A percentile compares a stretch with the other conserved stretches of the same genome.
phyloP scores from a whole-genome alignment of 2,329 filamentous ascomycete genomes.

The Ascochyta viciae-villosae region DNA sequence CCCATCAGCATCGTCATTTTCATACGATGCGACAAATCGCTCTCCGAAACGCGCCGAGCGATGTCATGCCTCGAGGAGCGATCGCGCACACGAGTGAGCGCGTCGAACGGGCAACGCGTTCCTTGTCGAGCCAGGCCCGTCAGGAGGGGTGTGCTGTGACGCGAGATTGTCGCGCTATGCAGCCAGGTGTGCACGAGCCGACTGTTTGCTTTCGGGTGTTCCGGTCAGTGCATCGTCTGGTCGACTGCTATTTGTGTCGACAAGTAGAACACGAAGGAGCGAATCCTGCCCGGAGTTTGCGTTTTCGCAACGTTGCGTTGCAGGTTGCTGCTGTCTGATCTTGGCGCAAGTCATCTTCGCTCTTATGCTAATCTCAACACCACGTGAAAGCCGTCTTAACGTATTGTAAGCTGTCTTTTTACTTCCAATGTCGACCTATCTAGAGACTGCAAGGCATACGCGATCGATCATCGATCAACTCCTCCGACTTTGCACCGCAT shows the following conservation, averaged over 20 bases:
- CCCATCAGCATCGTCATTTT: slow-evolving; percentile 18
- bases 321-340: neutral
- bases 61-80: slow-evolving; percentile 2
- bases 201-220: neutral
- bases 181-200: neutral
- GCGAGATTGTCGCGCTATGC: slow-evolving; percentile 15
- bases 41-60: slow-evolving; percentile 9
- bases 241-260: neutral
- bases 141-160: slow-evolving; percentile 9
- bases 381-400: no score
- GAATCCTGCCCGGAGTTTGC: neutral
- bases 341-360: no score
- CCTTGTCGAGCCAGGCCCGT: slow-evolving; percentile 3
- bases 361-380: no score
- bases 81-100: slow-evolving; percentile 9
- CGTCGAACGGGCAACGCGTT: slow-evolving; percentile 21
- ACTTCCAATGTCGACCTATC: no score
- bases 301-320: neutral
- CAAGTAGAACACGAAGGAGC: neutral
- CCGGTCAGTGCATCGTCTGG: slow-evolving; percentile 6
- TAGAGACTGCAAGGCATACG: no score
- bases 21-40: slow-evolving; percentile 7
- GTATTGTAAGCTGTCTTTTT: no score
- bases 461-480: neutral
- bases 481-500: neutral